A percentile compares a stretch with the other conserved stretches of the same genome.
Conservation (phyloP, 768 basidiomycete genomes). For the Leccinum fibrillosum region DNA sequence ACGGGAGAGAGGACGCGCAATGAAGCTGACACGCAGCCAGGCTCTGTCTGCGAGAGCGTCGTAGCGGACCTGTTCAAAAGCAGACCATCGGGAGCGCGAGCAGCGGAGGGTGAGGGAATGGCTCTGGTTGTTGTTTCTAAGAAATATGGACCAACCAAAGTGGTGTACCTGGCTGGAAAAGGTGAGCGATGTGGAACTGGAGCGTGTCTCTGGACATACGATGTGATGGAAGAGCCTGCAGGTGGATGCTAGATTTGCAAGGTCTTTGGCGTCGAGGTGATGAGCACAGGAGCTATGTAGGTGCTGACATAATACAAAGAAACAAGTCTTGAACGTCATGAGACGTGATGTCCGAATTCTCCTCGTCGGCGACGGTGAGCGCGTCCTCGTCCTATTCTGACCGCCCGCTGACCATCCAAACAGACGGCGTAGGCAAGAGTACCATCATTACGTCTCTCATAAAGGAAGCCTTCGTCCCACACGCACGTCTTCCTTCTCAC, state of each 20-base stretch:
- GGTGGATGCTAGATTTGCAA: slow-evolving; percentile 32
- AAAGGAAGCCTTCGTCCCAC: slow-evolving; percentile 89
- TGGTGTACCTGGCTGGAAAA: slow-evolving; percentile 39
- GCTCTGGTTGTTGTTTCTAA: slow-evolving; percentile 42
- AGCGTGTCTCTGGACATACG: slow-evolving; percentile 30
- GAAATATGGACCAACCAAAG: slow-evolving; percentile 57
- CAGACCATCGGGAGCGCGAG: slow-evolving; percentile 43
- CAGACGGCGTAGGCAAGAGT: slow-evolving; percentile 98
- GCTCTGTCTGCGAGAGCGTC: slow-evolving; percentile 49
- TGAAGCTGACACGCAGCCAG: slow-evolving; percentile 50
- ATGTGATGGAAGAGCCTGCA: slow-evolving; percentile 33
- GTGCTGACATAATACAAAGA: slow-evolving; percentile 20
- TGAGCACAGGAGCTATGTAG: slow-evolving; percentile 43
- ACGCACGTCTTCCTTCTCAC: slow-evolving; percentile 47
- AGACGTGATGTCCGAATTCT: slow-evolving; percentile 92
- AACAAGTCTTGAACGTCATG: slow-evolving; percentile 42
- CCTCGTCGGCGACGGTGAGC: slow-evolving; percentile 88
- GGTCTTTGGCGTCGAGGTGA: slow-evolving; percentile 44
- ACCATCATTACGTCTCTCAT: slow-evolving; percentile 96
- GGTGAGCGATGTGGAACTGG: not conserved
- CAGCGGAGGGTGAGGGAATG: slow-evolving; percentile 51
- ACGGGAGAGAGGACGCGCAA: slow-evolving; percentile 61
- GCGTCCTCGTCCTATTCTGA: slow-evolving; percentile 4
- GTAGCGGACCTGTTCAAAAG: slow-evolving; percentile 45
- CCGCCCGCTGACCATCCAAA: slow-evolving; percentile 1